Conservation (phyloP, 1,284 basidiomycete genomes). For the Cutaneotrichosporon curvatum region DNA sequence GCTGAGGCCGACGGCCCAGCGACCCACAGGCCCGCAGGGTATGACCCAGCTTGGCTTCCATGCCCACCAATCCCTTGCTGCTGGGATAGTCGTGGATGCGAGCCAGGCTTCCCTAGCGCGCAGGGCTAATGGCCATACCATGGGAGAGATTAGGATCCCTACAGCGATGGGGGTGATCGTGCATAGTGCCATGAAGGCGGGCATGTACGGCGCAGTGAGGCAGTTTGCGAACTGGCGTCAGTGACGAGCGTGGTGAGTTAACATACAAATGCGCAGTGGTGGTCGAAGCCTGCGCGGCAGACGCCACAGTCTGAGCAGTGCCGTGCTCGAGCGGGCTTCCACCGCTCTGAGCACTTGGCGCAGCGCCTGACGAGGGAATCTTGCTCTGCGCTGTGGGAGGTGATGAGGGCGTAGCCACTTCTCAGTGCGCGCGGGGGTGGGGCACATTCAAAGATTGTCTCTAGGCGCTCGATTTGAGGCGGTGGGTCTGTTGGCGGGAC, state of each 20-base stretch:
- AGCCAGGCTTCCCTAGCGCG: constrained; percentile 21
- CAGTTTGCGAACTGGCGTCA: constrained; percentile 39
- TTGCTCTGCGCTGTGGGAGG: not conserved
- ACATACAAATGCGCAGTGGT: constrained; percentile 41
- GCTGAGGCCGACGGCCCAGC: constrained; percentile 23
- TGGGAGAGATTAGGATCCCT: constrained; percentile 20
- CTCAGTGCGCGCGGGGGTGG: constrained; percentile 16
- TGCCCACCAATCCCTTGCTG: constrained; percentile 27
- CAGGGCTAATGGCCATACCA: constrained; percentile 10
- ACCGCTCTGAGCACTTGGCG: constrained; percentile 19
- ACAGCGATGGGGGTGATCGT: constrained; percentile 23
- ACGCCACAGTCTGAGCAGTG: constrained; percentile 40
- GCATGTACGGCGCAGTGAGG: constrained; percentile 35
- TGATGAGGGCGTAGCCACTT: not conserved
- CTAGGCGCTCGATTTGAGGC: constrained; percentile 1
- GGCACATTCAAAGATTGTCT: constrained; percentile 29
- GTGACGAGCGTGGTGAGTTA: not conserved
- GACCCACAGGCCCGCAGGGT: constrained; percentile 32
- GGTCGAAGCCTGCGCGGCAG: constrained; percentile 41
- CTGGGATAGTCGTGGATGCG: constrained; percentile 9
- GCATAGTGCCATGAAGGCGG: constrained; percentile 28
- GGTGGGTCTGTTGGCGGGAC: constrained; percentile 27
- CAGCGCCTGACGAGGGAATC: constrained; percentile 3
- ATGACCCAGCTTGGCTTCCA: constrained; percentile 34
- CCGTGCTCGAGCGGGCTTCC: constrained; percentile 38